These are phyloP conservation scores for Cladosporium sp. DNA, from an alignment of 2,329 filamentous ascomycete genomes.

Conservation along the genomic window DNA sequence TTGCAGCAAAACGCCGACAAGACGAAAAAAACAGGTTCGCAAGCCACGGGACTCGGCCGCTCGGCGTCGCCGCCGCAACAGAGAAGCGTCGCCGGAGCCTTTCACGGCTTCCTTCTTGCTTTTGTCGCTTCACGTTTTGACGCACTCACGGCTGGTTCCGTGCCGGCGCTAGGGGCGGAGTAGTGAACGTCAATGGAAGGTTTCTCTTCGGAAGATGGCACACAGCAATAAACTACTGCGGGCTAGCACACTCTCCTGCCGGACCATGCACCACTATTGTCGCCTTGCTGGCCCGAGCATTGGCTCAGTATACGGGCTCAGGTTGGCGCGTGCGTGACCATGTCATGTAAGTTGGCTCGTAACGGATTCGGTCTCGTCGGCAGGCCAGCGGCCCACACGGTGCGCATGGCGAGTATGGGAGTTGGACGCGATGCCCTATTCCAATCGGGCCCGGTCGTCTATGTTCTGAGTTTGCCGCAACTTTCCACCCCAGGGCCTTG, in stretches of 20 bases:
- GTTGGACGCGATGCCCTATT: constrained; percentile 8
- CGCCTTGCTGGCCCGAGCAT: constrained; percentile 4
- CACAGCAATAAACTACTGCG: background rate
- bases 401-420: constrained; percentile 6
- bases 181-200: too few relatives aligned
- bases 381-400: constrained; percentile 4
- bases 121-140: too few relatives aligned
- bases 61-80: too few relatives aligned
- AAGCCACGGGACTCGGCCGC: too few relatives aligned
- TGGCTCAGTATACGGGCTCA: background rate
- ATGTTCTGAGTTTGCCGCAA: background rate
- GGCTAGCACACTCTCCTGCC: background rate
- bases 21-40: too few relatives aligned
- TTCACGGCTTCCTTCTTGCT: too few relatives aligned
- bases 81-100: too few relatives aligned
- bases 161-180: too few relatives aligned
- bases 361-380: constrained; percentile 10
- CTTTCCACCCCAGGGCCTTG: background rate
- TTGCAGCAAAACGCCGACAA: too few relatives aligned
- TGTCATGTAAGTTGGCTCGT: constrained; percentile 10
- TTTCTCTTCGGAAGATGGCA: too few relatives aligned
- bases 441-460: constrained; percentile 10
- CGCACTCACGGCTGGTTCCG: too few relatives aligned
- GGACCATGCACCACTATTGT: too few relatives aligned
- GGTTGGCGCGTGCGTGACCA: constrained; percentile 8